Percentiles rank a stretch among this genome's conserved stretches.
Conservation (phyloP, 805 yeast genomes). For the Kuraishia capsulata region DNA sequence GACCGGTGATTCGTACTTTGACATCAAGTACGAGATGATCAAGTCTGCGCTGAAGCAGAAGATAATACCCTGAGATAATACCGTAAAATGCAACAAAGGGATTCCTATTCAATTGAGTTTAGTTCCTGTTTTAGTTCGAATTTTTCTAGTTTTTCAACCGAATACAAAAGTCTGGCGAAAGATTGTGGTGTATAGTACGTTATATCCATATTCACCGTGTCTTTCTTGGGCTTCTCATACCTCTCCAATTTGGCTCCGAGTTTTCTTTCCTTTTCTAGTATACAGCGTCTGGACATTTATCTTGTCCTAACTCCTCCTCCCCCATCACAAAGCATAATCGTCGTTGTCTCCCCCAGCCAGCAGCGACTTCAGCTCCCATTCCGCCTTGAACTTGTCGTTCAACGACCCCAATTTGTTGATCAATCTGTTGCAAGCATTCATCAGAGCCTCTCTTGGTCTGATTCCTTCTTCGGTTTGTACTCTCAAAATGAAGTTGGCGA, state of each 20-base stretch:
- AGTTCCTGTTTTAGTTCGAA: too few relatives aligned
- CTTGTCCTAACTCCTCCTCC: slow-evolving; percentile 10
- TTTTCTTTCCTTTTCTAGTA: not conserved
- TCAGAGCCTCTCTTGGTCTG: slow-evolving; percentile 83
- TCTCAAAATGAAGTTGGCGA: slow-evolving; percentile 90
- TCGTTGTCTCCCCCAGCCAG: slow-evolving; percentile 45
- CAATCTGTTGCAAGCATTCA: slow-evolving; percentile 78
- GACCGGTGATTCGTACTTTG: slow-evolving; percentile 35
- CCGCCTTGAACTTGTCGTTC: slow-evolving; percentile 74
- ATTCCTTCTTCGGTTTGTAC: slow-evolving; percentile 95
- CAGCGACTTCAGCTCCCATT: slow-evolving; percentile 85
- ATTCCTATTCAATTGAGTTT: not conserved
- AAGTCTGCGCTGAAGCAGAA: slow-evolving; percentile 54
- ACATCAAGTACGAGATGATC: slow-evolving; percentile 44
- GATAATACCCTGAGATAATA: slow-evolving; percentile 9
- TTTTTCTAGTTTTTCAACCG: too few relatives aligned
- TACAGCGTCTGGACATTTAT: not conserved
- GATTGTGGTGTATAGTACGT: too few relatives aligned
- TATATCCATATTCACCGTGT: not conserved
- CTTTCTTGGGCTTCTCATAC: too few relatives aligned
- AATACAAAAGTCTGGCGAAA: too few relatives aligned
- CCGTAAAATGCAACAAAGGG: slow-evolving; percentile 8
- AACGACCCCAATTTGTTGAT: slow-evolving; percentile 71
- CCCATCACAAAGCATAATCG: slow-evolving; percentile 9
- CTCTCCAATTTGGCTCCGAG: too few relatives aligned